Conservation (phyloP, 345 rosid genomes). For the Eucalyptus grandis region DNA sequence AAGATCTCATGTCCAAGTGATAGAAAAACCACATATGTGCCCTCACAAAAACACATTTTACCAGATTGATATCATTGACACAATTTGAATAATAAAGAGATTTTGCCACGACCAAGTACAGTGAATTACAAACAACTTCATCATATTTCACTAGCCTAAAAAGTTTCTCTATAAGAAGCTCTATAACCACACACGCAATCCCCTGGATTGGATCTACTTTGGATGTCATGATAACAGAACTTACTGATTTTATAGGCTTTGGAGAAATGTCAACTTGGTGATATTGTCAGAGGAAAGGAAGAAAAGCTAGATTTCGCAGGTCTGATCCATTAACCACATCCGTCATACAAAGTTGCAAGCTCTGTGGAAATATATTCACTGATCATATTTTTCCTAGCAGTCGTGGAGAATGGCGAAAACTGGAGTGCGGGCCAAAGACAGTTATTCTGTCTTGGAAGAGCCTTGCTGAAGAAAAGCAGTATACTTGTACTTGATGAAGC, state of each 20-base stretch:
- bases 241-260: conserved; percentile 37
- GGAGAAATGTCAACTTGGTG: conserved; percentile 78
- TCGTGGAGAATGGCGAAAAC: conserved; percentile 87
- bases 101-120: not conserved
- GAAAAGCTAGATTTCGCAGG: conserved; percentile 71
- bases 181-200: not conserved
- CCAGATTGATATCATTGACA: not conserved
- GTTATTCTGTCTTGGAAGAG: conserved; percentile 76
- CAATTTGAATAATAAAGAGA: not conserved
- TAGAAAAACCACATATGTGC: not conserved
- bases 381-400: conserved; percentile 10
- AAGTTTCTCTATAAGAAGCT: not conserved
- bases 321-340: not conserved
- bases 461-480: conserved; percentile 70
- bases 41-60: not conserved
- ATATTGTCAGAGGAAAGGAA: conserved; percentile 50
- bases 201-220: not conserved
- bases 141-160: not conserved
- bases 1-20: not conserved
- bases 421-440: conserved; percentile 94
- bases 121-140: not conserved
- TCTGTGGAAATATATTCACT: not conserved
- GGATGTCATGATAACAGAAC: not conserved
- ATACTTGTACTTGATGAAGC: conserved; percentile 91
- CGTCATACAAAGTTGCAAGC: not conserved